Evolutionary conservation across 192 early-diverging fungal genomes (phyloP), one percentile per base, ranked within the genome.

Genomic region (Obelidium mucronatum): DNA sequence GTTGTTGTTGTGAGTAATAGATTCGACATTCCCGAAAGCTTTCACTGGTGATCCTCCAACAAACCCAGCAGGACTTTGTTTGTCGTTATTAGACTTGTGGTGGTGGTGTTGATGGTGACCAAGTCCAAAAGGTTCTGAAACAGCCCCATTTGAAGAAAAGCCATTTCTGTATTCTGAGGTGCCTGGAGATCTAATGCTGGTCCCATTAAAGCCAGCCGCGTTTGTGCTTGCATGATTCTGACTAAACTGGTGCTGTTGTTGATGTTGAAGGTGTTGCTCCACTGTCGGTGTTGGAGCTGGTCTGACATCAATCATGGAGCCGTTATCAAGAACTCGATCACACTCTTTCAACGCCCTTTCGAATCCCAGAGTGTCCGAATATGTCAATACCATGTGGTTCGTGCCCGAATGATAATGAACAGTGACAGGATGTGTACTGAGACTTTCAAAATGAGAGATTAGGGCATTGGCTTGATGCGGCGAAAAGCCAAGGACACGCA

Each of bases 401-500:
- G 24, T 52, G 40, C 67, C 67, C 19, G 42, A 22, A 52, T n/a
- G 22, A 30, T 69, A 30, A 19, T 44, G 8, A 1, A 51, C 35
- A 24, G 40, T 52, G 17, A 69, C 67, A 30, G 42, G 30, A 30
- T 44, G 11, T 54, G 39, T 6, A 11, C 33, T 19, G 35, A 69
- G 48, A 22, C 19, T 19, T 30, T 54, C 26, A 36, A 69, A 69
- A 33, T 69, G 67, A 19, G 52, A 2, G 22, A 53, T 33, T 28
- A 53, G 6, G 13, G 28, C 42, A 24, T 69, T 26, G n/a, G 67
- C 67, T 19, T 26, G 26, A 19, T 69, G 67, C 1, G 67, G 67
- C 17, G 67, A 44, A 30, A 69, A 69, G 11, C 67, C 67, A 24
- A 69, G n/a, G 17, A 69, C 48, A 52, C 67, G 67, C 19, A 69